These are phyloP conservation scores for Pinus albicaulis DNA, from an alignment of 75 land plant genomes.

Conservation along the genomic window DNA sequence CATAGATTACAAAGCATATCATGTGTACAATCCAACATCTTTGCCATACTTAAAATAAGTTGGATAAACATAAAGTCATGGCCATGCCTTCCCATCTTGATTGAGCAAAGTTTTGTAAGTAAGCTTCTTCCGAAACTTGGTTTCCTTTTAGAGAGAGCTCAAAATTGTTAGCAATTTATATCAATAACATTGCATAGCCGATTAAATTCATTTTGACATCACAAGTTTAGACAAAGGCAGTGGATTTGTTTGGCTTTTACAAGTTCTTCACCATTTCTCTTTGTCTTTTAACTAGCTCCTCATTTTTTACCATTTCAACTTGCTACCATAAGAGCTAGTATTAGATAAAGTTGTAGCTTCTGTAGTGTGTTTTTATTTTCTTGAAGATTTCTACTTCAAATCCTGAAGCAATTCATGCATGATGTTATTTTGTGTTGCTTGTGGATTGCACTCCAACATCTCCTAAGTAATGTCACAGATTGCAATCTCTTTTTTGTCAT, in stretches of 20 bases:
- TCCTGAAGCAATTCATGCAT: slow-evolving; percentile 11
- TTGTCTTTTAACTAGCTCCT: no score
- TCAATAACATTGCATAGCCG: not conserved
- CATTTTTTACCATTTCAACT: no score
- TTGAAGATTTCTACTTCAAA: slow-evolving; percentile 45
- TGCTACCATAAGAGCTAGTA: not conserved
- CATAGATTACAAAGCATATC: no score
- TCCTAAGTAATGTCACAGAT: not conserved
- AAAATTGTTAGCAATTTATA: not conserved
- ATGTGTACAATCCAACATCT: no score
- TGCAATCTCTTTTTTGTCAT: not conserved
- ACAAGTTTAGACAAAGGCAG: slow-evolving; percentile 3
- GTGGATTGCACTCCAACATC: not conserved
- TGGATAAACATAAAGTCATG: no score
- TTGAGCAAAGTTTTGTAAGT: not conserved
- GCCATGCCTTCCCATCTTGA: not conserved
- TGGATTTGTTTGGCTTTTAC: not conserved
- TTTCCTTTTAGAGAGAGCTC: not conserved
- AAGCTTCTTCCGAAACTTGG: not conserved
- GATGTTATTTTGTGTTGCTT: not conserved
- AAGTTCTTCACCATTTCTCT: no score
- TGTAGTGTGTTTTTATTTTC: slow-evolving; percentile 30
- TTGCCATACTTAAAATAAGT: no score
- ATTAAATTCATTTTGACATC: not conserved
- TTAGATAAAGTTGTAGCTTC: slow-evolving; percentile 5